A percentile compares a stretch with the other conserved stretches of the same genome.
phyloP scores from a whole-genome alignment of 2,329 filamentous ascomycete genomes.

The Myrmaecium sp. region DNA sequence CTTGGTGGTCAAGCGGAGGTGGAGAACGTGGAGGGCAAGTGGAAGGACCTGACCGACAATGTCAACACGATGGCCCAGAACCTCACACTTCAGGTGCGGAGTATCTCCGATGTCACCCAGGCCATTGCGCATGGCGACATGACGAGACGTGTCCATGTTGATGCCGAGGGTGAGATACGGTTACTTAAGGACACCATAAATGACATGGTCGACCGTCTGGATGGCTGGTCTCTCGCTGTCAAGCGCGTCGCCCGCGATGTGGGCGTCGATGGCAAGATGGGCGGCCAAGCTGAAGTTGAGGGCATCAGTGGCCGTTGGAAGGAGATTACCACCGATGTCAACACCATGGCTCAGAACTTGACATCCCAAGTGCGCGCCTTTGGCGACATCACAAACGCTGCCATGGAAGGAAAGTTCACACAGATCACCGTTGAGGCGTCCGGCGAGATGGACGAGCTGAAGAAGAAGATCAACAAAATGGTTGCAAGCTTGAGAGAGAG shows the following conservation, averaged over 20 bases:
- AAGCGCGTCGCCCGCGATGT: constrained; percentile 93
- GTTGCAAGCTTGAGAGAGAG: constrained; percentile 88
- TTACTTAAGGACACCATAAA: constrained; percentile 94
- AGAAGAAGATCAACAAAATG: constrained; percentile 99
- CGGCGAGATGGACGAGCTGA: constrained; percentile 97
- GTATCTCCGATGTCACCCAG: constrained; percentile 86
- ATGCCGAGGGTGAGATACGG: constrained; percentile 87
- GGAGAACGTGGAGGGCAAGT: constrained; percentile 48
- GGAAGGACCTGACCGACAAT: constrained; percentile 50
- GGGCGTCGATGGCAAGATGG: constrained; percentile 96
- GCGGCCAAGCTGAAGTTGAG: constrained; percentile 85
- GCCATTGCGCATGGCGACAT: constrained; percentile 92
- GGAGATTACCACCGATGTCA: constrained; percentile 93
- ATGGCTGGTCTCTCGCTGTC: constrained; percentile 90
- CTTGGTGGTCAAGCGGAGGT: constrained; percentile 48
- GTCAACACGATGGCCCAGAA: constrained; percentile 53
- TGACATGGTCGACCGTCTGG: constrained; percentile 92
- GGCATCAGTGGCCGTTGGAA: constrained; percentile 93
- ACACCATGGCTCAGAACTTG: constrained; percentile 70
- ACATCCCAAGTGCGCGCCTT: constrained; percentile 96
- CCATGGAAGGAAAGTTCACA: constrained; percentile 92
- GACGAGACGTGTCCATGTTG: constrained; percentile 88
- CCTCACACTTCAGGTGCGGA: constrained; percentile 54
- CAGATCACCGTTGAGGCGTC: constrained; percentile 95
- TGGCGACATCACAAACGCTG: constrained; percentile 94